Base-by-base conservation (phyloP, 2,329 filamentous ascomycete species). In the Albifimbria verrucaria region DNA sequence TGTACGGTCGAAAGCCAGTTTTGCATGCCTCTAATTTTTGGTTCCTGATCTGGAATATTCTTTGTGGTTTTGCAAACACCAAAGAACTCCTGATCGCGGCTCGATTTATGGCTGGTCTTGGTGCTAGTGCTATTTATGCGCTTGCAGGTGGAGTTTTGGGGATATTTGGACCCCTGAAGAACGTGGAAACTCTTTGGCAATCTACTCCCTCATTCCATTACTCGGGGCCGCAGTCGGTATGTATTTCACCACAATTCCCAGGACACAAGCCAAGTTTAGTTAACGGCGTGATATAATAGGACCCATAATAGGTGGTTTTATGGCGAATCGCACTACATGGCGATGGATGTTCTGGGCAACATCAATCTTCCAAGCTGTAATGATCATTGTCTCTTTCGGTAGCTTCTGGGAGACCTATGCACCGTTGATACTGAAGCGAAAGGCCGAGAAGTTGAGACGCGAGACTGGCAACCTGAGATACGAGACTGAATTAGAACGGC, bases 11-110 rank as follows among this genome's bases (percentile, higher is more conserved):
- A 0, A 62, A 70, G 48, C 56, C 57, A 0, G 62, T 80, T 10
- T 62, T 77, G 5, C 76, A 78, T 41, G 50, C 60, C 0, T 72
- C 73, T 1, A 82, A 77, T 53, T 32, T 78, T 1, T 72, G 76
- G 69, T 81, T 82, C 60, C 62, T 82, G 2, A 53, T 73, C 39
- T 79, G 78, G 72, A 78, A 78, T 56, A 55, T 79, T 7, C 65
- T 68, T 2, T 78, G 76, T 52, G 71, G 75, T 3, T 73, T 75
- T 49, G 64, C 76, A 4, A 64, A 57, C 1, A 65, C 68, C 3
- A 70, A 75, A 50, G 64, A 67, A 6, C 46, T 71, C 7, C 61
- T 81, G 3, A 74, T 80, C 11, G 71, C 68, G 0, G 68, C 72
- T 12, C 68, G 78, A 0, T 75, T 81, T 42, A 56, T 81, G 1